These are phyloP conservation scores for Phytophthora brassicae DNA, from an alignment of 352 stramenopile species.

Conservation along the genomic window DNA sequence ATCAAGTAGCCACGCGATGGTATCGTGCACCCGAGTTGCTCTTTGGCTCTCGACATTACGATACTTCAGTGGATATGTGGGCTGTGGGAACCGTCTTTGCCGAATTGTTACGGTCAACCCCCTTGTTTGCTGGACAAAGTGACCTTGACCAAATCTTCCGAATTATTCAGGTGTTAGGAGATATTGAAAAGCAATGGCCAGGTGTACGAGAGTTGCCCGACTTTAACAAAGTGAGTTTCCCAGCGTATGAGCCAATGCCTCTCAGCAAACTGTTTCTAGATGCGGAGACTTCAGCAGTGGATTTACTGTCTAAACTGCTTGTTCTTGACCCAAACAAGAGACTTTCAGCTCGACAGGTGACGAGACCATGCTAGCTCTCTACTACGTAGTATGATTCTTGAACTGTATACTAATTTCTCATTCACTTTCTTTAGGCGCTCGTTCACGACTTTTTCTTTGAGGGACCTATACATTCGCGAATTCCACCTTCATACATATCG, in stretches of 20 bases:
- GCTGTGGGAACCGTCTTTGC: constrained; percentile 63
- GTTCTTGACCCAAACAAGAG: constrained; percentile 28
- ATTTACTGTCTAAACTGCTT: constrained; percentile 50
- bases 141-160: constrained; percentile 84
- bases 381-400: background rate
- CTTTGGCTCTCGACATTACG: constrained; percentile 67
- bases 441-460: constrained; percentile 53
- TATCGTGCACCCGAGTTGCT: constrained; percentile 83
- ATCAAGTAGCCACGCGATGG: constrained; percentile 82
- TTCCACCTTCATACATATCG: constrained; percentile 15
- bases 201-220: constrained; percentile 56
- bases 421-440: constrained; percentile 29
- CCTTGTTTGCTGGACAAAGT: constrained; percentile 79
- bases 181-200: constrained; percentile 56
- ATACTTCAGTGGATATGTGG: constrained; percentile 73
- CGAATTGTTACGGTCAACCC: constrained; percentile 59
- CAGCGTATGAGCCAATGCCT: constrained; percentile 46
- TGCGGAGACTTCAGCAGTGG: constrained; percentile 36
- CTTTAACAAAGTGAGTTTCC: constrained; percentile 72
- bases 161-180: constrained; percentile 67
- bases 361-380: background rate
- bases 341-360: constrained; percentile 46
- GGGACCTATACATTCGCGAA: constrained; percentile 22
- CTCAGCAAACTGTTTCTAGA: constrained; percentile 54
- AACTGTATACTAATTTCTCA: constrained; percentile 1